Evolutionary conservation across 805 yeast genomes (phyloP).

Genomic region (Clavispora vitiphila): DNA sequence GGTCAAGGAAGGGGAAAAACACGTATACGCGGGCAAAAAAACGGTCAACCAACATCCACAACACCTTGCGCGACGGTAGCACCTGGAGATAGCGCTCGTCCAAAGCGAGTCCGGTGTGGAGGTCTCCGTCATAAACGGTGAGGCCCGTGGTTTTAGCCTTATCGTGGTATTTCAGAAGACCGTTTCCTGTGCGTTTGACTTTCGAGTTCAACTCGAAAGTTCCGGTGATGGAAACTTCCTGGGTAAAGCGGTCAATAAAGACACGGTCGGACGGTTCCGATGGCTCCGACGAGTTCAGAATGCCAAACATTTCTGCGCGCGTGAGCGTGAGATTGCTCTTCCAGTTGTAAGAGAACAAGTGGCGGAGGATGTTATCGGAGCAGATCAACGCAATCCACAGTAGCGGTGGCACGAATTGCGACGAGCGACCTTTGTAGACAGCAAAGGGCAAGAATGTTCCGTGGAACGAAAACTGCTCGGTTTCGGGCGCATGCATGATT

Average conservation of each 20-base stretch:
- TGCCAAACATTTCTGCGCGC: not conserved
- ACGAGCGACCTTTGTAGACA: conserved; percentile 2
- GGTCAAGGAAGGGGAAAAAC: conserved; percentile 52
- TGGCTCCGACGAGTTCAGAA: not conserved
- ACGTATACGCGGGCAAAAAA: conserved; percentile 49
- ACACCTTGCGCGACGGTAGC: conserved; percentile 20
- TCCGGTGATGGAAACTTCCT: conserved; percentile 4
- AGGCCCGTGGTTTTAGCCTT: conserved; percentile 16
- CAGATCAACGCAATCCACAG: conserved; percentile 14
- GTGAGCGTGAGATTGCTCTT: conserved; percentile 1
- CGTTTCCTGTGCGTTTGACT: not conserved
- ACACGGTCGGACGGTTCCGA: not conserved
- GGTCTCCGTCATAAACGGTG: conserved; percentile 16
- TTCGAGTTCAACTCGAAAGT: conserved; percentile 4
- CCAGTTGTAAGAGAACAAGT: conserved; percentile 15
- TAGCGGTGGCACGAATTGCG: conserved; percentile 13
- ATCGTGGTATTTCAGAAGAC: conserved; percentile 8
- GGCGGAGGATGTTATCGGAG: conserved; percentile 14
- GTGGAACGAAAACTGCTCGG: conserved; percentile 33
- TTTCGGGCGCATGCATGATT: conserved; percentile 7
- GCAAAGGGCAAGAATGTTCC: conserved; percentile 20
- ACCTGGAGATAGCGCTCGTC: conserved; percentile 14
- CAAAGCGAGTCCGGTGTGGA: conserved; percentile 16
- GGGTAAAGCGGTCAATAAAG: conserved; percentile 2
- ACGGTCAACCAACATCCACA: conserved; percentile 23